phyloP scores from a whole-genome alignment of 768 basidiomycete genomes.

The Suillus lakei region DNA sequence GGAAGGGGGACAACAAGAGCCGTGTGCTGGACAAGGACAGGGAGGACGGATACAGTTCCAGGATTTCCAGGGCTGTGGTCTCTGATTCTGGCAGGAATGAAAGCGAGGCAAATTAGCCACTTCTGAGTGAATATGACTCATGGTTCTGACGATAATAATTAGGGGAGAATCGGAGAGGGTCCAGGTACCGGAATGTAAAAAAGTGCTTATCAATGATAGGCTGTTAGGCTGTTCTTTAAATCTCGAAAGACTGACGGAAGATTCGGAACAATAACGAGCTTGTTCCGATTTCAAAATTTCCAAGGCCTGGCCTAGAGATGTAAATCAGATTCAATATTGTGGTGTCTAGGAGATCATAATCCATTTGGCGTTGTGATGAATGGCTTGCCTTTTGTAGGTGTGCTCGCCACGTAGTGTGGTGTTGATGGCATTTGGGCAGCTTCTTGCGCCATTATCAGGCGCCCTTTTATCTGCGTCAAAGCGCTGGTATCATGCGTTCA shows the following conservation, averaged over 20 bases:
- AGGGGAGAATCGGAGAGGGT: not conserved
- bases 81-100: not conserved
- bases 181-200: not conserved
- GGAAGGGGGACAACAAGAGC: not conserved
- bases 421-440: too few species aligned
- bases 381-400: not conserved
- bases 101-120: not conserved
- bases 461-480: not conserved
- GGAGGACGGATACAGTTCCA: not conserved
- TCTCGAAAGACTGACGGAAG: not conserved
- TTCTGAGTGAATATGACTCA: not conserved
- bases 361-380: not conserved
- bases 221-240: not conserved
- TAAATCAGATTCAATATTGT: too few species aligned
- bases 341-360: not conserved
- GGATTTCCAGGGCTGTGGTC: not conserved
- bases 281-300: not conserved
- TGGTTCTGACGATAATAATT: not conserved
- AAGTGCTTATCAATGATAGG: not conserved
- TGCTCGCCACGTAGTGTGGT: not conserved
- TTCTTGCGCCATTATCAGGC: not conserved
- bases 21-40: not conserved
- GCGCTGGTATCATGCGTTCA: not conserved
- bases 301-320: not conserved
- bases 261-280: not conserved